Base-by-base conservation (phyloP, 805 yeast species). In the Lipomyces kockii region DNA sequence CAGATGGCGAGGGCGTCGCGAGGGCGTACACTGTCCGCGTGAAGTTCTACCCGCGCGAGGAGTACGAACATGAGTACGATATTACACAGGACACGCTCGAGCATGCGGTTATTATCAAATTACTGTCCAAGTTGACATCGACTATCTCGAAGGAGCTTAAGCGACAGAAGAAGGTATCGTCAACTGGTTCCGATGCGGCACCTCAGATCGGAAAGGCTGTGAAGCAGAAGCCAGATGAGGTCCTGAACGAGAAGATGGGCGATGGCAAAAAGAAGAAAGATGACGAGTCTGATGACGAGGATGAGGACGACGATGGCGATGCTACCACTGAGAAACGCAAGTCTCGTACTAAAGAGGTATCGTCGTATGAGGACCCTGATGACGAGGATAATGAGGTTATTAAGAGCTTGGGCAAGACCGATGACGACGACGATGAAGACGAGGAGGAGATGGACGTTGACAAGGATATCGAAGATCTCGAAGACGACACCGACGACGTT, bases 351-450 rank as follows among this genome's bases (percentile, higher is more conserved):
- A 91, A 92, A 74, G 97, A 93, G 80, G 88, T 97, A 20, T 94
- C 90, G 52, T 92, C 97, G 1, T 92, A 92, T 74, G 98, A 93
- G 71, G 97, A 87, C 17, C 97, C 97, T 43, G 98, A 93, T 80
- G 98, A 93, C 70, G 98, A 92, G 37, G 98, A 93, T 76, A 82
- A 91, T 68, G 98, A 92, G 77, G 90, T 91, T 61, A 90, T 91
- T 93, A 88, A 88, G 79, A 94, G 89, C 78, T 86, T 89, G 74
- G 87, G 93, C 53, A 87, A 88, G 66, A 92, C 87, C 71, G 95
- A 89, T 74, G 82, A 78, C 56, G 81, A 81, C 54, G 77, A 69
- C 43, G 76, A 74, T 27, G 77, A 76, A 5, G 79, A 74, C 29
- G 73, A 76, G 49, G 81, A 78, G 39, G 67, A 66, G 49, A 73